Conservation (phyloP, 768 basidiomycete species). For the Lyophyllum decastes region DNA sequence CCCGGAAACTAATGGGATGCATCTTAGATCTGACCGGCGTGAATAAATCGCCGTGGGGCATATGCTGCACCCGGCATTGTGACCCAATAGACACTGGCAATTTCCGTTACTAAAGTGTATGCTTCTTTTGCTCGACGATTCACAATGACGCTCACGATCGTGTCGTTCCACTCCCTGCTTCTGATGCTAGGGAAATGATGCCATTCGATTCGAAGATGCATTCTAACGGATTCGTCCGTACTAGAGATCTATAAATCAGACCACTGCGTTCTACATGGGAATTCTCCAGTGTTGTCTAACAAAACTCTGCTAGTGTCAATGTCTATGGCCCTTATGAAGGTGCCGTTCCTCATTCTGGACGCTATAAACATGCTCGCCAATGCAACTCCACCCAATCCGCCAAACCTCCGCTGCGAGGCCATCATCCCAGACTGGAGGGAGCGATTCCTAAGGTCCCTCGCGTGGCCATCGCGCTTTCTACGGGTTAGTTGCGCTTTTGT, state of each 20-base stretch:
- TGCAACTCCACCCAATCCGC: slow-evolving; percentile 36
- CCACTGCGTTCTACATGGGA: background rate
- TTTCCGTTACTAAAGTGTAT: too few species aligned
- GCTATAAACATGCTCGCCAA: slow-evolving; percentile 37
- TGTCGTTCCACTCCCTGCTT: background rate
- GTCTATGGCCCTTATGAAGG: slow-evolving; percentile 29
- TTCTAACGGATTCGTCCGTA: slow-evolving; percentile 1
- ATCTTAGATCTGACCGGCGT: too few species aligned
- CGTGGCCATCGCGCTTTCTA: slow-evolving; percentile 25
- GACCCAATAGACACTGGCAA: too few species aligned
- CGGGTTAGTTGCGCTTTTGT: slow-evolving; percentile 21
- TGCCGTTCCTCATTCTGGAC: slow-evolving; percentile 36
- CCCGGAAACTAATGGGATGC: too few species aligned
- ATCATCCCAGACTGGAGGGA: slow-evolving; percentile 36
- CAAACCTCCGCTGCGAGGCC: slow-evolving; percentile 18
- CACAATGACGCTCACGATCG: background rate
- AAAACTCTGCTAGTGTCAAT: background rate
- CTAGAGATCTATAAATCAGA: background rate
- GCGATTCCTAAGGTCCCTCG: slow-evolving; percentile 28
- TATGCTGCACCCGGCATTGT: too few species aligned
- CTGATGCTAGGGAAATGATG: slow-evolving; percentile 2
- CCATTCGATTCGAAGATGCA: background rate
- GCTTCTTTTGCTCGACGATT: background rate
- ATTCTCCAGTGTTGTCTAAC: background rate
- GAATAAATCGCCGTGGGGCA: too few species aligned